These are phyloP conservation scores for Albatrellus sp. DNA, from an alignment of 1,284 basidiomycete genomes.

Conservation along the genomic window DNA sequence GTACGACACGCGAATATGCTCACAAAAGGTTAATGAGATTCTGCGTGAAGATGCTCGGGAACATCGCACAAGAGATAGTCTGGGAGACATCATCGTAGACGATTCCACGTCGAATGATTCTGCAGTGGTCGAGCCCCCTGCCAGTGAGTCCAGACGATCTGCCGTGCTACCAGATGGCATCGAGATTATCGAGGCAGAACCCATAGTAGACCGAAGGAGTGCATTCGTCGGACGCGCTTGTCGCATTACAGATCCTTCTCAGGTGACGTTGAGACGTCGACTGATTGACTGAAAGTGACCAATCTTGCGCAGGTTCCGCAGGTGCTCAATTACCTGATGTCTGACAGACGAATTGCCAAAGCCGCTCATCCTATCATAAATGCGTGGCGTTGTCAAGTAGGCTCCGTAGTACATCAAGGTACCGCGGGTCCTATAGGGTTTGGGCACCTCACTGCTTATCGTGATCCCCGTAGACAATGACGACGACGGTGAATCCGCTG, in stretches of 20 bases:
- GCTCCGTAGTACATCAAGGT: constrained; percentile 65
- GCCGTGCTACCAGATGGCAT: constrained; percentile 45
- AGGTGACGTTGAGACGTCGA: constrained; percentile 31
- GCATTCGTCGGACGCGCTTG: constrained; percentile 78
- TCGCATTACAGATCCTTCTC: constrained; percentile 61
- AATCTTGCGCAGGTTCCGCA: constrained; percentile 43
- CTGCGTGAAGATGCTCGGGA: constrained; percentile 38
- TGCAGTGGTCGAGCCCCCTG: background rate
- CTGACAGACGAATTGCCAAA: constrained; percentile 60
- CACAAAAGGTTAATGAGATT: constrained; percentile 43
- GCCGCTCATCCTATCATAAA: constrained; percentile 86
- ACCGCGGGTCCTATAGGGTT: constrained; percentile 8
- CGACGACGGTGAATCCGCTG: constrained; percentile 87
- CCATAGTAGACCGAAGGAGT: constrained; percentile 77
- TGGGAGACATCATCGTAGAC: no score
- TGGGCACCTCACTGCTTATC: background rate
- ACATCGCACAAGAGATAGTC: constrained; percentile 9
- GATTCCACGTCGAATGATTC: no score
- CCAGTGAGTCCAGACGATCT: constrained; percentile 1
- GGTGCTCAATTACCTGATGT: constrained; percentile 61
- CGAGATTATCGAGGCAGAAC: constrained; percentile 54
- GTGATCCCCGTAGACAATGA: constrained; percentile 60
- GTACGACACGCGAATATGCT: constrained; percentile 55
- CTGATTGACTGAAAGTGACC: background rate
- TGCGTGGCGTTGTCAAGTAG: constrained; percentile 72